These are phyloP conservation scores for Garcia nutans DNA, from an alignment of 345 rosid species.

Conservation along the genomic window DNA sequence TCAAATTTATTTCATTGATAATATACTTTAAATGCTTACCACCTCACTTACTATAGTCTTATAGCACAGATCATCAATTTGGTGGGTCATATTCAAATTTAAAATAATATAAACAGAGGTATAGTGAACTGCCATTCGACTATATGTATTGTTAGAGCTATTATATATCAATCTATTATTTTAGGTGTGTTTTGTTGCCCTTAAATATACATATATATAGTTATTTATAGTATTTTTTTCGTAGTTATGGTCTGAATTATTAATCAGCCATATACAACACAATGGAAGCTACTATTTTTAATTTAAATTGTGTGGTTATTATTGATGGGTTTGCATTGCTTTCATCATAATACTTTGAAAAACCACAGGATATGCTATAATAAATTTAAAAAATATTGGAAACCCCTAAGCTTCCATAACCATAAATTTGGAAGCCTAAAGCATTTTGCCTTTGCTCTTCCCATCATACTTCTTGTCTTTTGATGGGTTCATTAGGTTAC, in stretches of 20 bases:
- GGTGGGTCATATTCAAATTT: constrained; percentile 13
- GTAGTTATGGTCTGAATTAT: background rate
- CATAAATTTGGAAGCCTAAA: constrained; percentile 14
- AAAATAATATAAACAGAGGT: constrained; percentile 27
- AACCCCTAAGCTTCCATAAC: background rate
- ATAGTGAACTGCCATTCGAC: constrained; percentile 8
- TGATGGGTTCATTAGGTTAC: background rate
- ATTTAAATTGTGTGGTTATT: constrained; percentile 25
- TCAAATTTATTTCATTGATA: constrained; percentile 13
- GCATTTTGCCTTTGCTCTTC: constrained; percentile 12
- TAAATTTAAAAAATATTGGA: constrained; percentile 5
- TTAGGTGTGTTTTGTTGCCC: constrained; percentile 16
- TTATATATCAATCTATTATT: constrained; percentile 9
- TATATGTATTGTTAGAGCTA: constrained; percentile 21
- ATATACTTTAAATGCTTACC: constrained; percentile 38
- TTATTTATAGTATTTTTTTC: background rate
- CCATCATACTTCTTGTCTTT: constrained; percentile 1
- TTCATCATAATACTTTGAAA: constrained; percentile 22
- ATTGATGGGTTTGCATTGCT: constrained; percentile 28
- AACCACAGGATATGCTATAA: constrained; percentile 23
- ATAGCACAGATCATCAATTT: constrained; percentile 5
- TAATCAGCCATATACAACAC: background rate
- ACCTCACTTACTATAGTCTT: constrained; percentile 25
- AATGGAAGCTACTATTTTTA: constrained; percentile 14
- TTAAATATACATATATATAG: background rate